Percentiles rank a stretch among this genome's conserved stretches.
Conservation (phyloP, 768 basidiomycete species). For the Zangia roseola region DNA sequence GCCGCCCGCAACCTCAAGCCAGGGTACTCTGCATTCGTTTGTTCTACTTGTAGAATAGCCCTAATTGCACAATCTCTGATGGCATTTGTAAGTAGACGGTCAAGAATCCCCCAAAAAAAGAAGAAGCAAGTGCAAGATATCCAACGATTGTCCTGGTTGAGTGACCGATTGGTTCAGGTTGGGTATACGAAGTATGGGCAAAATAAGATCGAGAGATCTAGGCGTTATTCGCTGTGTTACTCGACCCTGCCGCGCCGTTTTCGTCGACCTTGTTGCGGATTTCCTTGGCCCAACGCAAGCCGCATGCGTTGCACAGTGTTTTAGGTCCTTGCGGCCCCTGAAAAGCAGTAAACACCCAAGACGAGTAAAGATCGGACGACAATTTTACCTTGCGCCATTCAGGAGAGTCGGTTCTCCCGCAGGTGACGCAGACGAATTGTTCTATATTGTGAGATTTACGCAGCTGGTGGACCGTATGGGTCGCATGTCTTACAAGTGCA, state of each 20-base stretch:
- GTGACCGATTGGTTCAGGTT: constrained; percentile 5
- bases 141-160: constrained; percentile 2
- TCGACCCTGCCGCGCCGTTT: constrained; percentile 24
- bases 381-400: constrained; percentile 87
- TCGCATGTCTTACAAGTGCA: not conserved
- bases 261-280: constrained; percentile 45
- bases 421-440: constrained; percentile 86
- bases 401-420: constrained; percentile 93
- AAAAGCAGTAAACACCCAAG: constrained; percentile 17
- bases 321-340: constrained; percentile 91
- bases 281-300: constrained; percentile 88
- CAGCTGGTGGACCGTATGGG: constrained; percentile 14
- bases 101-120: constrained; percentile 20
- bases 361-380: not conserved
- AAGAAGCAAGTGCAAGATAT: constrained; percentile 13
- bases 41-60: constrained; percentile 10
- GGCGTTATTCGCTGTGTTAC: constrained; percentile 16
- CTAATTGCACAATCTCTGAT: constrained; percentile 7
- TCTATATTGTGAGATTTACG: constrained; percentile 49
- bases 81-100: constrained; percentile 2
- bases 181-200: not conserved
- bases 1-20: constrained; percentile 1
- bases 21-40: constrained; percentile 1
- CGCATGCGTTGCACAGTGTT: constrained; percentile 97
- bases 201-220: constrained; percentile 1